A percentile compares a stretch with the other conserved stretches of the same genome.
These are phyloP conservation scores for Flagelloscypha sp. DNA, from an alignment of 768 basidiomycete species.

Conservation along the genomic window DNA sequence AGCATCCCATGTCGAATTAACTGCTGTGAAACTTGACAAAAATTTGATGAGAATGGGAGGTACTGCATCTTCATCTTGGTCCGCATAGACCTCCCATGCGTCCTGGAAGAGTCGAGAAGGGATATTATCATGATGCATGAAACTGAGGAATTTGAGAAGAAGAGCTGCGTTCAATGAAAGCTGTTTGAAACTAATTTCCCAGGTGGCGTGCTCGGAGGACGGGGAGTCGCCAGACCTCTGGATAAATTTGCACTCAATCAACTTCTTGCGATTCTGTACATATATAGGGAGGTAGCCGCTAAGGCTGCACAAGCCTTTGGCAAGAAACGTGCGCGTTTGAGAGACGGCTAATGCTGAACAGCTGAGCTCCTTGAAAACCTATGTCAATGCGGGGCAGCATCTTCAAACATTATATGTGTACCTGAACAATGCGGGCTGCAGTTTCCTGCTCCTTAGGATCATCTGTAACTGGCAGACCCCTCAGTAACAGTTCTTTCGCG, in stretches of 20 bases:
- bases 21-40: no score
- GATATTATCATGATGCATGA: conserved; percentile 5
- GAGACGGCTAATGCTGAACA: conserved; percentile 5
- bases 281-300: conserved; percentile 2
- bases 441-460: not conserved
- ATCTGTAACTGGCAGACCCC: not conserved
- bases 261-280: not conserved
- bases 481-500: conserved; percentile 5
- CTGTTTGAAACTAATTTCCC: conserved; percentile 6
- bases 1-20: no score
- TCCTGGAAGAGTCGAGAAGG: no score
- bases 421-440: conserved; percentile 5
- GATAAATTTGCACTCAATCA: conserved; percentile 1
- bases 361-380: conserved; percentile 1
- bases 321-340: conserved; percentile 5
- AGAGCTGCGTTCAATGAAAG: not conserved
- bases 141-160: conserved; percentile 2
- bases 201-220: conserved; percentile 4
- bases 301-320: no score
- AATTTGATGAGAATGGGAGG: no score
- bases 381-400: not conserved
- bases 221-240: conserved; percentile 5
- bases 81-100: no score
- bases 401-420: no score
- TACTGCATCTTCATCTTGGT: no score